phyloP scores from a whole-genome alignment of 202 grass and related monocot genomes.

The Musa balbisiana region DNA sequence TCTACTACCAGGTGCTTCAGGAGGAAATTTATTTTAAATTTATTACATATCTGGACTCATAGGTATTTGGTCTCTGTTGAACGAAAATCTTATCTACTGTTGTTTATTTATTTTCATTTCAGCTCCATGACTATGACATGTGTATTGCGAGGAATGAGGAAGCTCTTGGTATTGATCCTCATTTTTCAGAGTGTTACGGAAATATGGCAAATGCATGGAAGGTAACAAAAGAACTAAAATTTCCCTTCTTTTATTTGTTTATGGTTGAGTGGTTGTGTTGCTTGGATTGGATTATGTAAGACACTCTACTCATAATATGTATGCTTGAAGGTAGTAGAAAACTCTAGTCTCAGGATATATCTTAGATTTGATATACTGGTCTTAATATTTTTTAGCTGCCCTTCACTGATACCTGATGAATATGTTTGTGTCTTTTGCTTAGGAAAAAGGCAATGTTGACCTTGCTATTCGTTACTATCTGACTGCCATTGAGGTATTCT shows the following conservation, averaged over 20 bases:
- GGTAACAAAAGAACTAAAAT: slow-evolving; percentile 10
- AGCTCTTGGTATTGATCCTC: slow-evolving; percentile 31
- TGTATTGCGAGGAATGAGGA: slow-evolving; percentile 41
- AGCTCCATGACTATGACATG: slow-evolving; percentile 35
- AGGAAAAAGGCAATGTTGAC: slow-evolving; percentile 35
- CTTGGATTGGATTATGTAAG: too few species aligned
- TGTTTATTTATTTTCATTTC: background rate
- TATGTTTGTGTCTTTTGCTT: background rate
- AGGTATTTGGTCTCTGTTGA: background rate
- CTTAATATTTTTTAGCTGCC: too few species aligned
- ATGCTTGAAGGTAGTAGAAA: background rate
- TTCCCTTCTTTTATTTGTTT: too few species aligned
- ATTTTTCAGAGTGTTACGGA: slow-evolving; percentile 34
- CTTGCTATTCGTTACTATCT: slow-evolving; percentile 30
- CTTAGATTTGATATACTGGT: too few species aligned
- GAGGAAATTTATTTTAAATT: background rate
- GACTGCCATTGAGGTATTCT: slow-evolving; percentile 32
- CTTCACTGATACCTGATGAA: background rate
- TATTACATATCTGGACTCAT: too few species aligned
- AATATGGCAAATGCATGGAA: slow-evolving; percentile 53
- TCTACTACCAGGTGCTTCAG: slow-evolving; percentile 66
- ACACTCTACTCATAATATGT: background rate
- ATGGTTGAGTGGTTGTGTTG: too few species aligned
- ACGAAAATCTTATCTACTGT: background rate
- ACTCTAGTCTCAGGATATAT: background rate